Evolutionary conservation across 192 early-diverging fungal species (phyloP), one percentile per base, ranked within the genome.

Genomic region (Coemansia sp.): DNA sequence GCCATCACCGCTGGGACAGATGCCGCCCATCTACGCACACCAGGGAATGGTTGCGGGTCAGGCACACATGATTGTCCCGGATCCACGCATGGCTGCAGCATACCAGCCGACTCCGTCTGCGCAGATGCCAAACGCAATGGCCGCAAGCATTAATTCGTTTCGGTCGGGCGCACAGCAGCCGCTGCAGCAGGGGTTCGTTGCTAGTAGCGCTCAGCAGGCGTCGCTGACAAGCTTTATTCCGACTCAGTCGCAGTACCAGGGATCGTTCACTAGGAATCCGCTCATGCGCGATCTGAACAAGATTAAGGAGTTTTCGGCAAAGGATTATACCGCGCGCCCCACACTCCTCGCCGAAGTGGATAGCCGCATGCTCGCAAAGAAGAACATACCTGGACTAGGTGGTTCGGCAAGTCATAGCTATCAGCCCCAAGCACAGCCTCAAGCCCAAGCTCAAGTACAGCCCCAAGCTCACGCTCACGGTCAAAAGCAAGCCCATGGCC

Each of bases 251-350:
- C 37, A 18, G 16, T 64, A 59, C 37, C 21, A 46, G 32, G 74
- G 79, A 8, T 70, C 79, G 1, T 46, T 82, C 26, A 26, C 68
- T 3, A 71, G 73, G 37, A 82, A 82, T 40, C 79, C 79, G 18
- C 71, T 82, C 37, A 82, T 82, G 79, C 74, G 79, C 60, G 79
- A 82, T 26, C 49, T 82, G 48, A 82, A 77, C 68, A 76, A 77
- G 59, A 62, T 66, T 43, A 82, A 82, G 54, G 65, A 68, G 65
- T 82, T 82, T 48, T 82, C 79, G 2, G 71, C 74, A 12, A 67
- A 62, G 45, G 79, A 82, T 51, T 82, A 82, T 59, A 68, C 26
- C 4, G 6, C 74, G 6, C 74, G 79, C 40, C 79, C 79, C 32
- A 82, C 79, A 15, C 66, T 82, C 16, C 71, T 82, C 7, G 79